Evolutionary conservation across 2,329 filamentous ascomycete species (phyloP).

Genomic region (Coccinonectria pachysandricola): DNA sequence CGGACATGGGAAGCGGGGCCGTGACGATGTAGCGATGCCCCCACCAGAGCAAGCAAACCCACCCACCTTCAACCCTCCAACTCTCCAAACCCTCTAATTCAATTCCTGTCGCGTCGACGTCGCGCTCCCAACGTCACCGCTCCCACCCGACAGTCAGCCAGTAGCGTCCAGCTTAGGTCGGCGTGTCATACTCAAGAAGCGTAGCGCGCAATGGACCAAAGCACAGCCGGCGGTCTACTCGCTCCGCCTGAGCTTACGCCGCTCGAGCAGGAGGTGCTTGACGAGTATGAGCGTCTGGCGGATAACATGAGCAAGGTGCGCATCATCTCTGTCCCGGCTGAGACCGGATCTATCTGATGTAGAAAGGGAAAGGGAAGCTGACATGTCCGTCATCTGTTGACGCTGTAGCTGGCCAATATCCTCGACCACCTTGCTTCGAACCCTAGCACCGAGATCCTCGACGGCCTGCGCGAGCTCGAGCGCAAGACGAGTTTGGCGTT

Average conservation of each 20-base stretch:
- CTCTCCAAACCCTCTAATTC: no score
- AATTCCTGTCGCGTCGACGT: no score
- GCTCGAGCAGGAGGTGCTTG: slow-evolving; percentile 85
- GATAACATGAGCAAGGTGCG: slow-evolving; percentile 83
- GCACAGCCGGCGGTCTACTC: slow-evolving; percentile 18
- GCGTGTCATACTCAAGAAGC: no score
- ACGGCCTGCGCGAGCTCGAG: slow-evolving; percentile 79
- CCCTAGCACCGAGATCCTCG: slow-evolving; percentile 72
- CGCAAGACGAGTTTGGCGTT: slow-evolving; percentile 92
- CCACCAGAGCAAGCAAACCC: not conserved
- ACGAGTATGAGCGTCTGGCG: slow-evolving; percentile 81
- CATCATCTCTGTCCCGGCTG: not conserved
- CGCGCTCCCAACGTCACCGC: no score
- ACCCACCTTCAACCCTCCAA: no score
- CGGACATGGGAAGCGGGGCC: no score
- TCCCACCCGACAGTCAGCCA: no score
- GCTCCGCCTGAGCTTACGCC: slow-evolving; percentile 54
- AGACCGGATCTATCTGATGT: not conserved
- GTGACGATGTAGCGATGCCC: slow-evolving; percentile 1
- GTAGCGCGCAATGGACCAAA: slow-evolving; percentile 20
- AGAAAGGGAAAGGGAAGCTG: not conserved
- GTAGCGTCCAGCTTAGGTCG: no score
- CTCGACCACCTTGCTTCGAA: slow-evolving; percentile 56
- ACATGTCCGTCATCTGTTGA: not conserved
- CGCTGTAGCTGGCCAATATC: slow-evolving; percentile 42